Evolutionary conservation across 2,329 filamentous ascomycete genomes (phyloP), one percentile per base, ranked within the genome.

Genomic region (Parafenestella ontariensis): DNA sequence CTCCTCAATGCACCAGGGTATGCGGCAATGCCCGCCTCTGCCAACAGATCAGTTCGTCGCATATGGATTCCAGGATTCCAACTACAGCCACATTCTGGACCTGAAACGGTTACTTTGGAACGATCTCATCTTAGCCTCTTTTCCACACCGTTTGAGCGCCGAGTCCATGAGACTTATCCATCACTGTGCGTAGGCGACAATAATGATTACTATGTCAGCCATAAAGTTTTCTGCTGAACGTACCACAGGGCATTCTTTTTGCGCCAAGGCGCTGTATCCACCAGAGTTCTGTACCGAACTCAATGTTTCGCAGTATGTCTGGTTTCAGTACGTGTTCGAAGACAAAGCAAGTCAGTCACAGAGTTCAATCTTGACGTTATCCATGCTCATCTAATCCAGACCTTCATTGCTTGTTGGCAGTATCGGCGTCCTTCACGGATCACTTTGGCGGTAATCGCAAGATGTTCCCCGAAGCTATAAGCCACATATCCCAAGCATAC

Each of bases 251-350:
- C 31, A 54, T 11, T 47, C 29, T 26, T n/a, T 53, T 3, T 15
- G 36, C 1, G 41, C 51, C 5, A 58, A 51, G 34, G 44, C 18
- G 28, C 28, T 58, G 8, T 54, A 54, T 29, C 55, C 55, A 37
- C 42, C 50, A 2, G 55, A 58, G 13, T 58, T 58, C 18, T 58
- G 55, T 40, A 48, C 37, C 15, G 34, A 40, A 31, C 37, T 58
- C 10, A 40, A 58, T 34, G 44, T 58, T 23, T 51, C 47, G 13
- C 36, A 51, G 7, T 54, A 58, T 20, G 42, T 43, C 10, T 58
- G 55, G 54, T 49, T 53, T 9, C 49, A 46, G 52, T 57, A 54
- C 31, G 43, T 50, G 10, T 33, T 53, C 7, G 51, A 58, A 15
- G 55, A 54, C 13, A 42, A 41, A 58, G 50, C 46, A 47, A 51